Percentiles rank a stretch among this genome's conserved stretches.
Conservation (phyloP, 192 early-diverging fungal genomes). For the Rhizoclosmatium globosum region DNA sequence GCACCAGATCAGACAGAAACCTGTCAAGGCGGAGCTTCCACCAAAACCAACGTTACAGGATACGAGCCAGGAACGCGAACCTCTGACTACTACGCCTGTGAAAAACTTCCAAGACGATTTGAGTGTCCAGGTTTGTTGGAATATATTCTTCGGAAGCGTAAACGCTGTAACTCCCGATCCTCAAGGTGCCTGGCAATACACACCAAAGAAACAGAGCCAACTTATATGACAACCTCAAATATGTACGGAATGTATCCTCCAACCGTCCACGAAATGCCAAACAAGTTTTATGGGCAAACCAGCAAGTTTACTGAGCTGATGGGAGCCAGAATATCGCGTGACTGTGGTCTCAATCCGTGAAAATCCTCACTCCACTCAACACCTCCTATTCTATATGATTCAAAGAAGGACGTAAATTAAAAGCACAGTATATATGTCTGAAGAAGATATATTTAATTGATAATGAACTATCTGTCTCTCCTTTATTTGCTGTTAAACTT, state of each 20-base stretch:
- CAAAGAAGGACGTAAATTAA: too few species aligned
- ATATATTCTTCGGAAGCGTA: background rate
- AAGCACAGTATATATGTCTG: too few species aligned
- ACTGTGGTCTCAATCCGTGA: constrained; percentile 30
- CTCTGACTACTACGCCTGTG: constrained; percentile 46
- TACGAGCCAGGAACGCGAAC: constrained; percentile 36
- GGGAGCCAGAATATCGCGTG: constrained; percentile 27
- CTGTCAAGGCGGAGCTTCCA: constrained; percentile 14
- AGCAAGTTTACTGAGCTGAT: constrained; percentile 54
- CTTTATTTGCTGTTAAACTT: constrained; percentile 7
- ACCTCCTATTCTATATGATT: too few species aligned
- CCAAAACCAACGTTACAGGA: constrained; percentile 6
- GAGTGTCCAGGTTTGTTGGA: constrained; percentile 51
- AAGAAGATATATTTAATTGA: too few species aligned
- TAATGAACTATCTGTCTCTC: too few species aligned
- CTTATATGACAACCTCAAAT: constrained; percentile 60
- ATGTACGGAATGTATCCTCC: constrained; percentile 52
- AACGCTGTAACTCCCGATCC: background rate
- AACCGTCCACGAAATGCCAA: constrained; percentile 63
- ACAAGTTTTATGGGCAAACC: constrained; percentile 54
- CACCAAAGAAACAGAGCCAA: constrained; percentile 50
- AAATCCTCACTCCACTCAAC: background rate
- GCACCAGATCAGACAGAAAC: constrained; percentile 7
- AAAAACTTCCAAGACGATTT: constrained; percentile 53
- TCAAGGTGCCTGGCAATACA: constrained; percentile 50